Conservation (phyloP, 2,329 filamentous ascomycete species). For the Cladosporium sp. region DNA sequence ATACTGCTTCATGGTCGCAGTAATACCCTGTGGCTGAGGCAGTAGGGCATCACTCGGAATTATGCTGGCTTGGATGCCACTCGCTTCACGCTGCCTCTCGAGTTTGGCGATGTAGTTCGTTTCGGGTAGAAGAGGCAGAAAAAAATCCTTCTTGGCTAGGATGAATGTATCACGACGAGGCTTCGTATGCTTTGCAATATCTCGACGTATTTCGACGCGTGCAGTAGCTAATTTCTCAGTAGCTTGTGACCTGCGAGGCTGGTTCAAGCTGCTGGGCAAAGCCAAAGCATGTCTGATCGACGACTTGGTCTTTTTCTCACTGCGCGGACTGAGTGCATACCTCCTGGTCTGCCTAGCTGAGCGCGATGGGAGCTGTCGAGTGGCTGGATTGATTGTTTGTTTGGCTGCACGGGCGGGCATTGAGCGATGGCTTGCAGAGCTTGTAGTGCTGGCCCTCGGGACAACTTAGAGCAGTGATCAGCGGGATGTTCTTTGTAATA, state of each 20-base stretch:
- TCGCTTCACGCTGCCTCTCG: constrained; percentile 15
- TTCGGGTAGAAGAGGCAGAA: constrained; percentile 44
- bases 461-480: background rate
- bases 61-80: constrained; percentile 7
- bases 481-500: background rate
- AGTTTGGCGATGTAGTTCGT: constrained; percentile 43
- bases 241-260: background rate
- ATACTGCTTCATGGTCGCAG: constrained; percentile 49
- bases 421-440: background rate
- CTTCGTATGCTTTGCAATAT: constrained; percentile 40
- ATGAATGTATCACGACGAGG: constrained; percentile 45
- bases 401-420: background rate
- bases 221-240: constrained; percentile 33
- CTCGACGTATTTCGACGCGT: constrained; percentile 38
- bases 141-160: constrained; percentile 41
- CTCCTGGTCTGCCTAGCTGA: constrained; percentile 22
- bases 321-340: constrained; percentile 18
- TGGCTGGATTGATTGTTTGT: constrained; percentile 1
- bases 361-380: constrained; percentile 24
- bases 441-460: background rate
- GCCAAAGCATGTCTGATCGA: background rate
- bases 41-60: constrained; percentile 24
- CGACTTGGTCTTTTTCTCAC: constrained; percentile 8
- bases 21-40: constrained; percentile 42
- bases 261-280: background rate